Conservation (phyloP, 164 flowering plant species). For the Akebia trifoliata region DNA sequence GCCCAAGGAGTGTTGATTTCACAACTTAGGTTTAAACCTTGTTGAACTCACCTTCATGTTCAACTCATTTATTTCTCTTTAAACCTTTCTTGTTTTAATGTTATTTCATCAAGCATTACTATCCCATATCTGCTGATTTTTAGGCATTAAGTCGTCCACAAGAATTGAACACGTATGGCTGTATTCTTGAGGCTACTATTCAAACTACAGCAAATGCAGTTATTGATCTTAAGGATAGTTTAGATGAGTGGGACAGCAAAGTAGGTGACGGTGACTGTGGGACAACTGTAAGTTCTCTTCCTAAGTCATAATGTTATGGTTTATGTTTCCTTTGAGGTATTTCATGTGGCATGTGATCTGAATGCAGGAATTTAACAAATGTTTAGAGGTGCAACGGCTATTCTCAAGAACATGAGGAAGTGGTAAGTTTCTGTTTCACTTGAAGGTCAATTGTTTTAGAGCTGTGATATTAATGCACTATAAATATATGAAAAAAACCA, state of each 20-base stretch:
- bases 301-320: background rate
- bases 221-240: slow-evolving; percentile 50
- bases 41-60: no score
- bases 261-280: slow-evolving; percentile 99
- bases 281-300: slow-evolving; percentile 61
- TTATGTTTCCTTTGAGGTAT: background rate
- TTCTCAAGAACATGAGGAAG: slow-evolving; percentile 75
- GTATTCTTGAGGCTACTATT: slow-evolving; percentile 72
- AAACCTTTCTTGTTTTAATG: background rate
- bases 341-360: slow-evolving; percentile 2
- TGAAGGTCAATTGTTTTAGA: no score
- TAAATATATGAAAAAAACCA: no score
- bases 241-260: slow-evolving; percentile 90
- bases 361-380: slow-evolving; percentile 46
- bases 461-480: no score
- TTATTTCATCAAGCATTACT: background rate
- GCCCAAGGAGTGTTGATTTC: no score
- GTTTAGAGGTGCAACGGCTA: slow-evolving; percentile 75
- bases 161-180: slow-evolving; percentile 52
- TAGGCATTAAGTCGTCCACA: slow-evolving; percentile 55
- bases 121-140: slow-evolving; percentile 5
- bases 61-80: no score
- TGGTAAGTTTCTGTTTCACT: slow-evolving; percentile 35
- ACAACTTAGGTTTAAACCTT: no score
- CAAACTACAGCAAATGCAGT: slow-evolving; percentile 77